Evolutionary conservation across 495 filamentous ascomycete species (phyloP), one percentile per base, ranked within the genome.

Genomic region (Penicillium bovifimosum): DNA sequence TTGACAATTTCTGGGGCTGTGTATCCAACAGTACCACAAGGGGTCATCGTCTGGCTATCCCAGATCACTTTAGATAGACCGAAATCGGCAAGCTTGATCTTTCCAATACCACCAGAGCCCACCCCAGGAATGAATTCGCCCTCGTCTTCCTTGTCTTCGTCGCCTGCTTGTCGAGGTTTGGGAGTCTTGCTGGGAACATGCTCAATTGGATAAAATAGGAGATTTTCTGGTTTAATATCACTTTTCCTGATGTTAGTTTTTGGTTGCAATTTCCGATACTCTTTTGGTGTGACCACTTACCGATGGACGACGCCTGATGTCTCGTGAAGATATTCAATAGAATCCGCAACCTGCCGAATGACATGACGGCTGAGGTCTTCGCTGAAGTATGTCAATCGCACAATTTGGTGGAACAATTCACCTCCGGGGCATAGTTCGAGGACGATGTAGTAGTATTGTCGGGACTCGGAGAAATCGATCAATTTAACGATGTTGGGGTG

Each of bases 1-100:
- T 97, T 97, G 47, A 98, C 93, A 44, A 98, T 98, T 68, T 98
- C 93, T 5, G 93, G 93, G n/a, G 93, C 93, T 13, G 93, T 97
- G 68, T 98, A 98, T 28, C 93, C 93, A 48, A 97, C 93, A 3
- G 93, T 98, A 29, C 93, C 93, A 69, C 93, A 98, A 17, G 93
- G 93, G 2, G 93, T 98, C 90, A 96, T 96, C n/a, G 93, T 98
- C 64, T 95, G 88, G 50, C 82, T 91, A 61, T 98, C 95, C 93
- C 93, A 98, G 9, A 98, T 90, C 48, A 98, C 85, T 71, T 98
- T 98, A 39, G 91, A 96, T 9, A 98, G 74, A 50, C 93, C 93
- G 66, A 98, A 98, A 66, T 98, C 93, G 54, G 93, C 93, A 65
- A 98, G 91, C 76, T 97, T 97, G 74, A 98, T 95, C 50, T 74